These are phyloP conservation scores for Leucogyrophana mollusca DNA, from an alignment of 768 basidiomycete species.

Conservation along the genomic window DNA sequence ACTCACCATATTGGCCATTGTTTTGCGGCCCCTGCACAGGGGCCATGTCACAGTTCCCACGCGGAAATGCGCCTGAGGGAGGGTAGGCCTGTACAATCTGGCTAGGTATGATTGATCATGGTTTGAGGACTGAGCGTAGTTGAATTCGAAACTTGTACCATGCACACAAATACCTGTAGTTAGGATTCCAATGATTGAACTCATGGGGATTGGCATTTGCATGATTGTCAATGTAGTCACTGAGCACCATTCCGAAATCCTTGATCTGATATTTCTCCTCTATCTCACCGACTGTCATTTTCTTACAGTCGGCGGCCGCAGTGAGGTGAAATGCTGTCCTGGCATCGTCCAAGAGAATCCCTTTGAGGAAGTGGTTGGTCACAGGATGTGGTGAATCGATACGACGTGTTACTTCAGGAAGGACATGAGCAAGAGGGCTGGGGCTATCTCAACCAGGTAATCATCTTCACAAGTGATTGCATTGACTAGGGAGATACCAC, in stretches of 20 bases:
- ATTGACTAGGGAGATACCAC: background rate
- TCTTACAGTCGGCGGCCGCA: slow-evolving; percentile 12
- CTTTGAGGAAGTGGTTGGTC: slow-evolving; percentile 1
- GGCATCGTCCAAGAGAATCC: slow-evolving; percentile 1
- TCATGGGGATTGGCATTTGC: no score
- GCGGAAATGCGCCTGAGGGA: background rate
- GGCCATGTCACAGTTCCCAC: slow-evolving; percentile 4
- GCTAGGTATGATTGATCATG: slow-evolving; percentile 14
- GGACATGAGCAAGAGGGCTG: background rate
- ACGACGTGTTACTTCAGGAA: background rate
- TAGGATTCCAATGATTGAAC: background rate
- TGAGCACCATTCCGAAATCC: slow-evolving; percentile 22
- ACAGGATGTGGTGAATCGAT: slow-evolving; percentile 16
- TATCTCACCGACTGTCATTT: slow-evolving; percentile 18
- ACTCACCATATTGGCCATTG: no score
- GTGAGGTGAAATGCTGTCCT: slow-evolving; percentile 23
- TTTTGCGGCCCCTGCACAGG: no score
- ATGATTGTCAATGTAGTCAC: slow-evolving; percentile 10
- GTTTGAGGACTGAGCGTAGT: slow-evolving; percentile 15
- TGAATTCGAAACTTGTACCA: slow-evolving; percentile 27
- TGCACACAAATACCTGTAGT: background rate
- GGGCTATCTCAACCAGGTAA: background rate
- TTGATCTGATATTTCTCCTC: slow-evolving; percentile 17
- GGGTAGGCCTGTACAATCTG: slow-evolving; percentile 9
- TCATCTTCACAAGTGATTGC: background rate